These are phyloP conservation scores for Fusarium euwallaceae DNA, from an alignment of 2,329 filamentous ascomycete species.

Conservation along the genomic window DNA sequence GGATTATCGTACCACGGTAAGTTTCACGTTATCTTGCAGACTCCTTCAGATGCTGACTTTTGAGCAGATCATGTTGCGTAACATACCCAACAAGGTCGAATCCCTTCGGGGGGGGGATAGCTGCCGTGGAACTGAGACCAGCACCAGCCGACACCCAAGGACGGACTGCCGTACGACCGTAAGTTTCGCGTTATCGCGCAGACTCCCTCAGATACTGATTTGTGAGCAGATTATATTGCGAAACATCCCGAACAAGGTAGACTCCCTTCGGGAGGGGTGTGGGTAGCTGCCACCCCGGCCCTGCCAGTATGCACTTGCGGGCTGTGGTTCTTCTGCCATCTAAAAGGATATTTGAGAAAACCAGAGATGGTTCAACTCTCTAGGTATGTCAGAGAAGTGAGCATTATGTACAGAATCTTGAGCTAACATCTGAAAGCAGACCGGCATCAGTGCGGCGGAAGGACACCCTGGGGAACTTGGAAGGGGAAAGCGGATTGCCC, in stretches of 20 bases:
- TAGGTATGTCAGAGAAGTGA: not conserved
- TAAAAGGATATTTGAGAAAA: not conserved
- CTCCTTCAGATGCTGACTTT: too few relatives aligned
- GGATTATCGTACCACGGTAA: too few relatives aligned
- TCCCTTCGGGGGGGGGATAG: too few relatives aligned
- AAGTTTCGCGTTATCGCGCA: constrained; percentile 47
- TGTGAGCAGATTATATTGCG: constrained; percentile 84
- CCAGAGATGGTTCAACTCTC: not conserved
- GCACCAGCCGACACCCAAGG: too few relatives aligned
- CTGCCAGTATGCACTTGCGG: too few relatives aligned
- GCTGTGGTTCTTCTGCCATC: not conserved
- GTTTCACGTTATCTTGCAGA: too few relatives aligned
- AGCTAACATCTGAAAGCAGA: not conserved
- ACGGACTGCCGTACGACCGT: constrained; percentile 81
- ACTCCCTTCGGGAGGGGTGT: constrained; percentile 48
- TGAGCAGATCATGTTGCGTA: too few relatives aligned
- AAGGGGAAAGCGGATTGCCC: too few relatives aligned
- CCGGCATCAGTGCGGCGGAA: not conserved
- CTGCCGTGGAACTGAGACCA: too few relatives aligned
- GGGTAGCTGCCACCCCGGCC: too few relatives aligned
- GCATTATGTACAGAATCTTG: not conserved
- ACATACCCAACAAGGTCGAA: too few relatives aligned
- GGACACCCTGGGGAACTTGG: too few relatives aligned
- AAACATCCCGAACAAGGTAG: constrained; percentile 93
- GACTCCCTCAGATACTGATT: constrained; percentile 1